Conservation (phyloP, 495 filamentous ascomycete genomes). For the Haplographium delicatum region DNA sequence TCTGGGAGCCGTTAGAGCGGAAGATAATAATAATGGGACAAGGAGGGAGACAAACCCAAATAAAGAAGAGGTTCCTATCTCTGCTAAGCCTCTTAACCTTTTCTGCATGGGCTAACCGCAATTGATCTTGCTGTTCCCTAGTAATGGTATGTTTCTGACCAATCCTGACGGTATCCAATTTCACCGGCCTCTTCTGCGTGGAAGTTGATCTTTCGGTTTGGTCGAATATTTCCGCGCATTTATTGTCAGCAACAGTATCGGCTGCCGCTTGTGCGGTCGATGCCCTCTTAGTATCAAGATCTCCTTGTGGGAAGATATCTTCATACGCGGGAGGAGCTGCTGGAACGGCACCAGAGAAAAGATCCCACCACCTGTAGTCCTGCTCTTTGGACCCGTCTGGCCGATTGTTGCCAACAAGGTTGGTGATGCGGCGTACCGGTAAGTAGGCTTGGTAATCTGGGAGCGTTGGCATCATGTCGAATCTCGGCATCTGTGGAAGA, state of each 20-base stretch:
- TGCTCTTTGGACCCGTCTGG: constrained; percentile 36
- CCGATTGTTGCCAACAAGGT: constrained; percentile 51
- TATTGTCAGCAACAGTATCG: constrained; percentile 61
- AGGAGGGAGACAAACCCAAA: constrained; percentile 59
- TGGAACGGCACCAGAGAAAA: constrained; percentile 37
- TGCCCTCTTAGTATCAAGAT: constrained; percentile 54
- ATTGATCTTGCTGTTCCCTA: constrained; percentile 67
- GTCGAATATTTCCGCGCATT: constrained; percentile 57
- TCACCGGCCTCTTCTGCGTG: constrained; percentile 17
- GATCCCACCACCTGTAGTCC: constrained; percentile 65
- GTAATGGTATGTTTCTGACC: constrained; percentile 51
- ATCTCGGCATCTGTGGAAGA: constrained; percentile 49
- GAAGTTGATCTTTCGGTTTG: constrained; percentile 28
- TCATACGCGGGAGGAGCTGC: constrained; percentile 71
- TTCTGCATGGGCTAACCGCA: constrained; percentile 63
- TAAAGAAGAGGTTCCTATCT: constrained; percentile 76
- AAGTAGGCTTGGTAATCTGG: constrained; percentile 67
- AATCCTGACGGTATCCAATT: constrained; percentile 45
- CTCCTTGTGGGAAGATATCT: constrained; percentile 63
- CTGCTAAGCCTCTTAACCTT: constrained; percentile 69
- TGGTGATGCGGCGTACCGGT: constrained; percentile 63
- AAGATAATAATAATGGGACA: constrained; percentile 25
- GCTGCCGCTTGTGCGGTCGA: constrained; percentile 55
- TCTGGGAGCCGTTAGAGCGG: constrained; percentile 33
- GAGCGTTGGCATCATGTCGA: constrained; percentile 41